Evolutionary conservation across 2,329 filamentous ascomycete genomes (phyloP).

Genomic region (Thermothelomyces thermophilus): DNA sequence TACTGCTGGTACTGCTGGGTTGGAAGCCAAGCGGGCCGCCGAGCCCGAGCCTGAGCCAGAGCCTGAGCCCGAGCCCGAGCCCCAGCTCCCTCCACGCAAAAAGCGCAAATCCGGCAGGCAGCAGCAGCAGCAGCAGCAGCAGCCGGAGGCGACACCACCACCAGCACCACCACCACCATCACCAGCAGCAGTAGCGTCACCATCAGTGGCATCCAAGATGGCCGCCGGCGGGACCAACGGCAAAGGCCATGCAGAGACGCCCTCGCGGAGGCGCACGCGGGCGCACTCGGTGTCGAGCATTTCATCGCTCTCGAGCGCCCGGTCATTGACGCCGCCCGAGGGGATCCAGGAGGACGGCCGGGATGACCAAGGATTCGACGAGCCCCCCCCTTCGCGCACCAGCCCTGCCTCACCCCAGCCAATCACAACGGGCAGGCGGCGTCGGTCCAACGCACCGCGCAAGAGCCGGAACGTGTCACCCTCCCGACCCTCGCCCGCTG

Average conservation of each 20-base stretch:
- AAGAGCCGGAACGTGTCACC: slow-evolving; percentile 29
- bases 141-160: slow-evolving; percentile 10
- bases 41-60: slow-evolving; percentile 9
- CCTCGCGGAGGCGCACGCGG: slow-evolving; percentile 23
- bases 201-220: slow-evolving; percentile 10
- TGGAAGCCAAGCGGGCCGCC: not conserved
- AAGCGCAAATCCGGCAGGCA: slow-evolving; percentile 23
- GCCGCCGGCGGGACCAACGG: slow-evolving; percentile 21
- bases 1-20: not conserved
- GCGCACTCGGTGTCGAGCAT: slow-evolving; percentile 26
- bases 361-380: slow-evolving; percentile 16
- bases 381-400: slow-evolving; percentile 21
- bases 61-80: slow-evolving; percentile 12
- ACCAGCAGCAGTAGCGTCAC: not conserved
- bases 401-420: slow-evolving; percentile 25
- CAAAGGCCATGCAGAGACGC: slow-evolving; percentile 20
- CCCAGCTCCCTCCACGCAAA: slow-evolving; percentile 20
- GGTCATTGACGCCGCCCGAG: slow-evolving; percentile 27
- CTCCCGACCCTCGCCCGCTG: slow-evolving; percentile 18
- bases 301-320: slow-evolving; percentile 32
- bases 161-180: not conserved
- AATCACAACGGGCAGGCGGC: slow-evolving; percentile 25
- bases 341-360: slow-evolving; percentile 17
- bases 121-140: slow-evolving; percentile 18
- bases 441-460: slow-evolving; percentile 26